Conservation (phyloP, 163 green algal species). For the Chloroidium sp. region DNA sequence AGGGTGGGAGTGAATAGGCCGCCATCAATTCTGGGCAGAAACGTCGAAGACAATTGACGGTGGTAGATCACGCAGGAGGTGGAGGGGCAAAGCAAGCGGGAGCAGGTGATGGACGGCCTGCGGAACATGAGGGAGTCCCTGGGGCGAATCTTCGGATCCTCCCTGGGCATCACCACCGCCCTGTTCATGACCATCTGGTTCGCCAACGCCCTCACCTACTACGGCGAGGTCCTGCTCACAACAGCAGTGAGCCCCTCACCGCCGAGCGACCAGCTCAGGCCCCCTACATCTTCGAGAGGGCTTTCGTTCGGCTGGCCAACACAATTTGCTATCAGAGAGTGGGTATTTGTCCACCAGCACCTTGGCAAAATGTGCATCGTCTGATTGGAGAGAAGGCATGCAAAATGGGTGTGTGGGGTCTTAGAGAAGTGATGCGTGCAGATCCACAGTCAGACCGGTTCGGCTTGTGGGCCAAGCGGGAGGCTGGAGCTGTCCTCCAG, state of each 20-base stretch:
- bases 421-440: conserved; percentile 1
- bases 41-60: too few species aligned
- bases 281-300: too few species aligned
- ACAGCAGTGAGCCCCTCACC: conserved; percentile 27
- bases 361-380: too few species aligned
- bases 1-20: too few species aligned
- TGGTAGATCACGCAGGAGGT: not conserved
- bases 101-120: not conserved
- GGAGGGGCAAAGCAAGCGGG: too few species aligned
- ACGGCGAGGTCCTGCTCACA: conserved; percentile 71
- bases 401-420: too few species aligned
- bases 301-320: too few species aligned
- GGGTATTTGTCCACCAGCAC: too few species aligned
- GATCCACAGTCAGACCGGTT: conserved; percentile 3
- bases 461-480: not conserved
- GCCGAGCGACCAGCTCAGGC: too few species aligned
- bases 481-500: conserved; percentile 12
- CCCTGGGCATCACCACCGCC: conserved; percentile 28
- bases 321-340: too few species aligned
- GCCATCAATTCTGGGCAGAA: too few species aligned
- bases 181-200: conserved; percentile 66
- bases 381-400: too few species aligned
- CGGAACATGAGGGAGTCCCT: conserved; percentile 18
- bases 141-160: conserved; percentile 1
- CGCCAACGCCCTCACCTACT: conserved; percentile 53